A percentile compares a stretch with the other conserved stretches of the same genome.
These are phyloP conservation scores for Nannizziopsis barbatae DNA, from an alignment of 2,329 filamentous ascomycete species.

Conservation along the genomic window DNA sequence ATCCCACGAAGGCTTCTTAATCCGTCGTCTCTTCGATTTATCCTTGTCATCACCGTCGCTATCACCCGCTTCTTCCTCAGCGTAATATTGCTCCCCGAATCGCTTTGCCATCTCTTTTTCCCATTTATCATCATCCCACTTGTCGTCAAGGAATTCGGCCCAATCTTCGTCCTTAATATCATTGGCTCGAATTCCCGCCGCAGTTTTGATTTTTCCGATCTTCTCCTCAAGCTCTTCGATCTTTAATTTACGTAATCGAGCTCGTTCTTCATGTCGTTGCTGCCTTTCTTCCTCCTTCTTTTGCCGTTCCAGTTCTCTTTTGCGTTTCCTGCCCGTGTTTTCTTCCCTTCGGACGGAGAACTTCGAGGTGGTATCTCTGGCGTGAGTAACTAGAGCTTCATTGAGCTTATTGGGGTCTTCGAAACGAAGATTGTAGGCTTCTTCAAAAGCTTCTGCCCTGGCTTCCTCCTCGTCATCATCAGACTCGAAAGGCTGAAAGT, in stretches of 20 bases:
- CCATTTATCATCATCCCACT: conserved; percentile 84
- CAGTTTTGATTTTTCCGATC: conserved; percentile 76
- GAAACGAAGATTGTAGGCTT: conserved; percentile 91
- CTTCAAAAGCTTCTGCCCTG: conserved; percentile 75
- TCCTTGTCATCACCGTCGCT: conserved; percentile 33
- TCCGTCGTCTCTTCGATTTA: conserved; percentile 49
- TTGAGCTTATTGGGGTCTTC: conserved; percentile 84
- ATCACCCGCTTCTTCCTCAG: conserved; percentile 48
- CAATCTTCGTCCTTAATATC: conserved; percentile 65
- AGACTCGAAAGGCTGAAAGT: conserved; percentile 76
- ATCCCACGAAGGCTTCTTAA: conserved; percentile 83
- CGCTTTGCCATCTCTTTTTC: conserved; percentile 77
- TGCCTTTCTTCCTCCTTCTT: conserved; percentile 68
- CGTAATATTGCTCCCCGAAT: conserved; percentile 89
- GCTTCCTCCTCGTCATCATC: conserved; percentile 71
- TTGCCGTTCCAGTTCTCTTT: conserved; percentile 65
- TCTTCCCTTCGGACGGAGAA: conserved; percentile 82
- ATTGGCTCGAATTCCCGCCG: conserved; percentile 65
- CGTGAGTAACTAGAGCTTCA: conserved; percentile 76
- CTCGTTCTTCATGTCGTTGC: conserved; percentile 66
- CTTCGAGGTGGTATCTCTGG: conserved; percentile 69
- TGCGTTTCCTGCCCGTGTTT: conserved; percentile 61
- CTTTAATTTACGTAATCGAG: conserved; percentile 73
- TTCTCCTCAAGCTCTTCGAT: conserved; percentile 83
- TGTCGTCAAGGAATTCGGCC: conserved; percentile 70